These are phyloP conservation scores for Fonticula alba DNA, from an alignment of 78 protist genomes.

Conservation along the genomic window DNA sequence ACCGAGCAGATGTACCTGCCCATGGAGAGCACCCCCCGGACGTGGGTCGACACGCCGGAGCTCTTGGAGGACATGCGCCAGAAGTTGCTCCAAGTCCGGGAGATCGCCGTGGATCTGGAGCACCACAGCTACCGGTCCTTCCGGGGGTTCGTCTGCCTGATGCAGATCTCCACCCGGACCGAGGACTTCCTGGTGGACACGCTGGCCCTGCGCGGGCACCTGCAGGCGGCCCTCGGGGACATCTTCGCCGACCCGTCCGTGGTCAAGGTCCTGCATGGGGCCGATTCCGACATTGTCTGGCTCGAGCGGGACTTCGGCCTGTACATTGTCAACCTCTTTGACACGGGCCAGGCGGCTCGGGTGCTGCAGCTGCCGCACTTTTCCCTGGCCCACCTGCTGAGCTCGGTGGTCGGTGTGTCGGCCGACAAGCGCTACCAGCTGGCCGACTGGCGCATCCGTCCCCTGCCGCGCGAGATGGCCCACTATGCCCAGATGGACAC, in stretches of 20 bases:
- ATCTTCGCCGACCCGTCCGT: constrained; percentile 58
- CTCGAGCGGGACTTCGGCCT: constrained; percentile 86
- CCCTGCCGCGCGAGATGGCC: constrained; percentile 75
- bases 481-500: constrained; percentile 91
- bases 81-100: constrained; percentile 13
- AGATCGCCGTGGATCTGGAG: constrained; percentile 66
- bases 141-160: constrained; percentile 85
- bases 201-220: constrained; percentile 43
- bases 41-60: constrained; percentile 29
- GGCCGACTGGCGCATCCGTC: constrained; percentile 91
- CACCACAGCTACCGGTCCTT: constrained; percentile 62
- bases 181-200: constrained; percentile 84
- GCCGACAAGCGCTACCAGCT: constrained; percentile 81
- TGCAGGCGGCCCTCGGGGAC: constrained; percentile 10
- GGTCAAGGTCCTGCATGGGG: constrained; percentile 81
- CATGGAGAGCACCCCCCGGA: constrained; percentile 28
- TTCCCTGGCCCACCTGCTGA: constrained; percentile 54
- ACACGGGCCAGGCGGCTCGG: constrained; percentile 84
- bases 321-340: constrained; percentile 93
- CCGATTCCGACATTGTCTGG: constrained; percentile 68
- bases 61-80: constrained; percentile 19
- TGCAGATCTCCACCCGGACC: constrained; percentile 75
- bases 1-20: constrained; percentile 1
- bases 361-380: constrained; percentile 27
- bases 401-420: constrained; percentile 30